These are phyloP conservation scores for Cupressus sempervirens DNA, from an alignment of 75 land plant genomes.

Conservation along the genomic window DNA sequence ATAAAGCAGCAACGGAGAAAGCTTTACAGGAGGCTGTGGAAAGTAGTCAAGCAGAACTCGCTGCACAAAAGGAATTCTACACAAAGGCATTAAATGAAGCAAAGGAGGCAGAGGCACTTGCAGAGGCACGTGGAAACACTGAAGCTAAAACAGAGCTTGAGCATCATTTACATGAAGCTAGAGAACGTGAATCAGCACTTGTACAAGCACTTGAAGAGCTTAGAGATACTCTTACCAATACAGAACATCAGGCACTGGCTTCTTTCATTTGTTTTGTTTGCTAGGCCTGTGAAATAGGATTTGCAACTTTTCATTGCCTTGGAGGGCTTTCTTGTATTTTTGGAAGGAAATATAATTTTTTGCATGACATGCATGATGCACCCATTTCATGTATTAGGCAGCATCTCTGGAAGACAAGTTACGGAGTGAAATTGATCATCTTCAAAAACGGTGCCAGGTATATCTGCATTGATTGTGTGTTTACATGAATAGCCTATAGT, in stretches of 20 bases:
- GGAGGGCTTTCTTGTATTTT: background rate
- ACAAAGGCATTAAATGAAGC: conserved; percentile 85
- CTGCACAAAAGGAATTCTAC: conserved; percentile 87
- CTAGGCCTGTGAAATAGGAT: background rate
- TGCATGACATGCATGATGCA: background rate
- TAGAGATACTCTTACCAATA: conserved; percentile 78
- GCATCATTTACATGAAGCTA: conserved; percentile 66
- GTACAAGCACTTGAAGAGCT: conserved; percentile 93
- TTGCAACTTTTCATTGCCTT: background rate
- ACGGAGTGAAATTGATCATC: conserved; percentile 84
- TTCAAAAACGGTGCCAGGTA: conserved; percentile 95
- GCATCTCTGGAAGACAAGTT: conserved; percentile 83
- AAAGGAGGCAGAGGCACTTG: conserved; percentile 89
- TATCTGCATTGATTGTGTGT: background rate
- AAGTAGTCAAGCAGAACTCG: conserved; percentile 82
- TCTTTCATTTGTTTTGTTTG: conserved; percentile 1
- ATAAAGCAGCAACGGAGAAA: conserved; percentile 89
- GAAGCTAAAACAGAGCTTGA: conserved; percentile 89
- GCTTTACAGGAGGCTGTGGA: conserved; percentile 94
- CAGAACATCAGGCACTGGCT: conserved; percentile 75
- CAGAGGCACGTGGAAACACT: conserved; percentile 84
- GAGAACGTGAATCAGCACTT: conserved; percentile 79
- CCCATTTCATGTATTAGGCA: conserved; percentile 41
- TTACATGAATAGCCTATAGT: too few relatives aligned
- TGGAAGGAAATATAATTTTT: background rate